phyloP scores from a whole-genome alignment of 352 stramenopile genomes.

The Plasmopara viticola region DNA sequence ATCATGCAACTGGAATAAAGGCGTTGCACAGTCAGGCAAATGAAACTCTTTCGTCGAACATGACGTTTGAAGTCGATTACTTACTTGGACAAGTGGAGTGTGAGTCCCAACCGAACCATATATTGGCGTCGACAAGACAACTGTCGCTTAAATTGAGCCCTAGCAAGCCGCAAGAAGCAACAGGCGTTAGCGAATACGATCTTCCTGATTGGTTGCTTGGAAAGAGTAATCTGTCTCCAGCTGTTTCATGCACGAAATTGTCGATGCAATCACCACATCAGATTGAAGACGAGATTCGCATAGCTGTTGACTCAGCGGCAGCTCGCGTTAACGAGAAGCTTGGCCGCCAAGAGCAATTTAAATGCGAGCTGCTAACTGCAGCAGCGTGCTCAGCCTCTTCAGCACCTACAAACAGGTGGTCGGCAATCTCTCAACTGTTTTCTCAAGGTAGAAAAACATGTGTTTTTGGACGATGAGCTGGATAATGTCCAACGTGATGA shows the following conservation, averaged over 20 bases:
- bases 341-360: conserved; percentile 35
- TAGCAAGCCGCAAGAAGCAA: conserved; percentile 1
- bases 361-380: conserved; percentile 25
- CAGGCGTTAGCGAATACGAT: conserved; percentile 14
- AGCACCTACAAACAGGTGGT: conserved; percentile 4
- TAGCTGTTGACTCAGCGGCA: conserved; percentile 45
- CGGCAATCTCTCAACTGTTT: conserved; percentile 10
- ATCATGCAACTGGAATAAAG: conserved; percentile 8
- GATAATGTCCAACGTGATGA: conserved; percentile 2
- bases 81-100: conserved; percentile 1
- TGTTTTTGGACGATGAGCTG: conserved; percentile 1
- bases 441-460: not conserved
- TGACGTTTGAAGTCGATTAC: conserved; percentile 5
- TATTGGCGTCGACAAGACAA: not conserved
- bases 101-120: conserved; percentile 1
- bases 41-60: too few species aligned
- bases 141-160: conserved; percentile 2
- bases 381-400: conserved; percentile 4
- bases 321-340: conserved; percentile 32
- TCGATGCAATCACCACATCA: conserved; percentile 32
- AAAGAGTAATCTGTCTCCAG: conserved; percentile 8
- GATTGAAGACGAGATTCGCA: conserved; percentile 55
- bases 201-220: conserved; percentile 24
- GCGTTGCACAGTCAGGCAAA: conserved; percentile 4
- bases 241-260: conserved; percentile 13